Evolutionary conservation across 768 basidiomycete genomes (phyloP).

Genomic region (Lactarius deliciosus): DNA sequence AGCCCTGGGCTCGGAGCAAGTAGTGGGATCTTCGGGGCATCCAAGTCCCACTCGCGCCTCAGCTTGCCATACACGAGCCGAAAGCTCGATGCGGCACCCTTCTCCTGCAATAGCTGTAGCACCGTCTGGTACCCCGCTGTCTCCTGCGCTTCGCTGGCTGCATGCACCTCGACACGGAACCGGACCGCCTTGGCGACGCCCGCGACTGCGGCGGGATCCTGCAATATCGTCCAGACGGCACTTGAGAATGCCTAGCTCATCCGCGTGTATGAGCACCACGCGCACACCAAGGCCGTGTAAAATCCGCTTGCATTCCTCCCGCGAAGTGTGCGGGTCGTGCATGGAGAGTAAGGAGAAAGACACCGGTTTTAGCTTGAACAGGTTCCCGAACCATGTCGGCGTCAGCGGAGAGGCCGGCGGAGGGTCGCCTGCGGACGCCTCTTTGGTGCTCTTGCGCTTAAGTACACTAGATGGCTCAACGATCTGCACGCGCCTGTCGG

Average conservation of each 20-base stretch:
- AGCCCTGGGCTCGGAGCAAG: constrained; percentile 35
- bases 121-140: constrained; percentile 53
- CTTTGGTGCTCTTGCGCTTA: constrained; percentile 35
- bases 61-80: constrained; percentile 69
- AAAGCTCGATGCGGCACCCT: constrained; percentile 82
- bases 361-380: constrained; percentile 83
- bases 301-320: constrained; percentile 70
- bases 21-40: constrained; percentile 36
- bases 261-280: constrained; percentile 63
- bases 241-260: constrained; percentile 66
- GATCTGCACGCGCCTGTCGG: constrained; percentile 48
- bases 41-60: constrained; percentile 68
- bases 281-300: constrained; percentile 70
- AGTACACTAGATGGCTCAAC: constrained; percentile 44
- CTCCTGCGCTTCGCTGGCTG: constrained; percentile 41
- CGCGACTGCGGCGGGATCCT: constrained; percentile 54
- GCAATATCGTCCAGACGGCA: constrained; percentile 71
- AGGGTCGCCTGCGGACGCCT: constrained; percentile 32
- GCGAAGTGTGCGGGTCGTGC: constrained; percentile 59
- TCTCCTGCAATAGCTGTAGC: constrained; percentile 76
- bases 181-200: constrained; percentile 64
- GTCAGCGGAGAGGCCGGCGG: constrained; percentile 48
- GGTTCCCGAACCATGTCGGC: constrained; percentile 76
- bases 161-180: constrained; percentile 79
- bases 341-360: constrained; percentile 57